Base-by-base conservation (phyloP, 129 eudicot species). In the Lonicera japonica region DNA sequence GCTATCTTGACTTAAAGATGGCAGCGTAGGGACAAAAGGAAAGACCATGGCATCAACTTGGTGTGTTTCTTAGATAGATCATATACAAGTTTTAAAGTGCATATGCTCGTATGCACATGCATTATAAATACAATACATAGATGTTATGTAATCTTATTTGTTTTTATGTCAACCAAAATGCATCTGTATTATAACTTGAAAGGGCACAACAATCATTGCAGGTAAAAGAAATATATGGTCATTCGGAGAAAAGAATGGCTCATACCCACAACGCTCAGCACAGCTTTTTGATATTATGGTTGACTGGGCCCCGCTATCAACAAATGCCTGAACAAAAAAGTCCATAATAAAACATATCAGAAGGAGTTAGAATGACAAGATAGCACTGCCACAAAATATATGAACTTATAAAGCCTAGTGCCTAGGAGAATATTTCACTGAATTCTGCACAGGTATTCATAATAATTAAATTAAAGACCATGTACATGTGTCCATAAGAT, bases 221-320 rank as follows among this genome's bases (percentile, higher is more conserved):
- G 17, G 25, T 29, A 29, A 25, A 52, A 34, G 53, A n/a, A 23
- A 59, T 25, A 46, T 55, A 53, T 13, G 11, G 15, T 23, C 60
- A 18, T 29, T 63, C 12, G 22, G 36, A 61, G 55, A 12, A 22
- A 63, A 60, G 25, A 66, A 56, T 15, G 19, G 64, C 34, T 19
- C 95, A 62, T 71, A 92, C 96, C 98, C 98, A 69, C 84, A 84
- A 43, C 95, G 98, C 60, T 92, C 98, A 0, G 96, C 98, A 18
- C 98, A 92, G 74, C 77, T 88, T 85, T 92, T 87, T 46, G 98
- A 92, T 84, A 91, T 92, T 43, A 92, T 87, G 60, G 98, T 92
- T 68, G 98, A 87, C 83, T 92, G 98, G 51, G 98, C 98, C 70
- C 96, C 98, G 84, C 98, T 92, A 74, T 87, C 96, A 58, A 92